Evolutionary conservation across 164 flowering plant genomes (phyloP), one percentile per base, ranked within the genome.

Genomic region (Magnolia kwangsiensis): DNA sequence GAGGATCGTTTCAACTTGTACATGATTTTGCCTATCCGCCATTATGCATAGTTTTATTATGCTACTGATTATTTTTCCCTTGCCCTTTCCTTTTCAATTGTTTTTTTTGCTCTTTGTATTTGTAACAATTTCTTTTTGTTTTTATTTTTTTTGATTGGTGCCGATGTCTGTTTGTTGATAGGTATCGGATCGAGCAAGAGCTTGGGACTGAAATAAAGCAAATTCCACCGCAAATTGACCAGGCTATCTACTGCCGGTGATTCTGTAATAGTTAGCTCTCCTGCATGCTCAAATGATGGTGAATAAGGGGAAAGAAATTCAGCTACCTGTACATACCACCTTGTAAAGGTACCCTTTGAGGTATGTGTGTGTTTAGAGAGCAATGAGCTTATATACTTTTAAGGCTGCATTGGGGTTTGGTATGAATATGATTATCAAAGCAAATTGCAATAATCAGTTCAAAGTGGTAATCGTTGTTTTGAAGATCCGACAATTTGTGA

Each of bases 151-250:
- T 55, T 11, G 13, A 55, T 9, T 3, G 16, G 18, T 19, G 29
- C 16, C 8, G 45, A 29, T 68, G 63, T 23, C 50, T 67, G 51
- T 29, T 51, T 68, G 20, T 27, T 63, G 58, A 75, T 89, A 96
- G 99, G 90, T 93, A 96, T 82, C 89, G 96, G 89, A 96, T 94
- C 78, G 99, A 96, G 80, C 99, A 96, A 88, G 99, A 96, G 85
- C 93, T 96, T 81, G 99, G 99, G 31, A 96, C 98, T 75, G 99
- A 96, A 84, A 96, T 96, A 55, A 96, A 94, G 85, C 99, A 93
- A 81, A 94, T 96, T 82, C 99, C 99, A 73, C 97, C 99, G 0
- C 96, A 93, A 73, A 94, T 96, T 49, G 99, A 96, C 81, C 98
- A 91, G 84, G 91, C 92, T 72, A 91, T 94, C 74, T 94, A 92